Conservation (phyloP, 1,284 basidiomycete species). For the Pseudozyma pruni region DNA sequence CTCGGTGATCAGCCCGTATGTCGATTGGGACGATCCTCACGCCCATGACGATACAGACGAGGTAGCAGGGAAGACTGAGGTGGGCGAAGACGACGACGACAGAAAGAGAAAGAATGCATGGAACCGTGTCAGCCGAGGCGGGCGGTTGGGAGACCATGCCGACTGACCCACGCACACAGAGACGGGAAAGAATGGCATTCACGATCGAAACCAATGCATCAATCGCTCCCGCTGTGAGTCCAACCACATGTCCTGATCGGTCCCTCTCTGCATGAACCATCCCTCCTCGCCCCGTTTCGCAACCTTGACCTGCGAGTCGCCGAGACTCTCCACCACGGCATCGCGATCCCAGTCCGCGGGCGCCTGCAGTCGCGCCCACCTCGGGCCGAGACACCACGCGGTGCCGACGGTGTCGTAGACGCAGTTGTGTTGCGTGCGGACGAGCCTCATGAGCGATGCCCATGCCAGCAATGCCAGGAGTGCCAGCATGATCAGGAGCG, state of each 20-base stretch:
- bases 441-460: conserved; percentile 13
- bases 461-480: conserved; percentile 84
- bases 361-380: conserved; percentile 16
- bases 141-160: conserved; percentile 45
- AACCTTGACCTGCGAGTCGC: conserved; percentile 73
- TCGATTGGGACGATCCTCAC: conserved; percentile 22
- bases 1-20: conserved; percentile 43
- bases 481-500: conserved; percentile 77
- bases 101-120: conserved; percentile 19
- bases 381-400: conserved; percentile 22
- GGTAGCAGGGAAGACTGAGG: neutral
- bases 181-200: neutral
- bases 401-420: conserved; percentile 37
- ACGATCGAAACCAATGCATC: conserved; percentile 8
- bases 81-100: neutral
- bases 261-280: conserved; percentile 72
- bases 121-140: conserved; percentile 46
- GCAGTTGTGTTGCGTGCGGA: conserved; percentile 9
- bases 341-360: conserved; percentile 19
- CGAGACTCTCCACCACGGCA: neutral
- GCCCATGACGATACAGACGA: neutral
- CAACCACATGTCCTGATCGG: conserved; percentile 49
- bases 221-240: conserved; percentile 13
- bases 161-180: conserved; percentile 6
- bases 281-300: conserved; percentile 76